Percentiles rank a stretch among this genome's conserved stretches.
Evolutionary conservation across 2,329 filamentous ascomycete species (phyloP).

Genomic region (Aspergillus intermedius): DNA sequence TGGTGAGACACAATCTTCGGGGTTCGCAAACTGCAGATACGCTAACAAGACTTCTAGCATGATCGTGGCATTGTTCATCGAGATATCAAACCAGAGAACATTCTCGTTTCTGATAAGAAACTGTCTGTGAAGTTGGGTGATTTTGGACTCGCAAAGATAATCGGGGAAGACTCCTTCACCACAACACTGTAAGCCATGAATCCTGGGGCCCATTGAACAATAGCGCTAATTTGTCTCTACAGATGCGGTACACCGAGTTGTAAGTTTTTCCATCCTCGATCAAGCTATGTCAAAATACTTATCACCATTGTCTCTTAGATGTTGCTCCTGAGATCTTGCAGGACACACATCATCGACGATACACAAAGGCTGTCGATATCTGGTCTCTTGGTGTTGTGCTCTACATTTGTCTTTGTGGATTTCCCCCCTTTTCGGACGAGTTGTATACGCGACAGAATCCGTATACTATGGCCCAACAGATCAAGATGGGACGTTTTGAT

Average conservation of each 20-base stretch:
- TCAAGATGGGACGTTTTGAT: conserved; percentile 80
- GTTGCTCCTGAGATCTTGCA: conserved; percentile 93
- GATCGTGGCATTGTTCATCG: conserved; percentile 95
- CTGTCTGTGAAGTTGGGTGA: conserved; percentile 87
- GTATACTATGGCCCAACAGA: conserved; percentile 81
- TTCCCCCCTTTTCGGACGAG: conserved; percentile 95
- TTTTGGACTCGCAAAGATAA: conserved; percentile 96
- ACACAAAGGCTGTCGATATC: conserved; percentile 90
- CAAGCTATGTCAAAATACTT: not conserved
- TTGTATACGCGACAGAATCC: conserved; percentile 75
- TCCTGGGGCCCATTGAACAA: not conserved
- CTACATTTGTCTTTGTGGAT: conserved; percentile 94
- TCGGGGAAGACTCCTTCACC: conserved; percentile 96
- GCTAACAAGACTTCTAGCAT: conserved; percentile 53
- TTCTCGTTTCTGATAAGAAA: conserved; percentile 77
- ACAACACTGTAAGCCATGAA: conserved; percentile 65
- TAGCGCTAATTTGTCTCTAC: conserved; percentile 16
- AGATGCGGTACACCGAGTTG: conserved; percentile 86
- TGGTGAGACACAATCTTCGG: conserved; percentile 56
- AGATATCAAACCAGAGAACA: conserved; percentile 97
- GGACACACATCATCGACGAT: conserved; percentile 72
- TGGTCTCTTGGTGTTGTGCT: conserved; percentile 98
- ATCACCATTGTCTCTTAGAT: conserved; percentile 41
- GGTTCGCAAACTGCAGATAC: not conserved
- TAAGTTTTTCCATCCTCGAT: conserved; percentile 33